Conservation (phyloP, 805 yeast species). For the Cyberlindnera galapagoensis region DNA sequence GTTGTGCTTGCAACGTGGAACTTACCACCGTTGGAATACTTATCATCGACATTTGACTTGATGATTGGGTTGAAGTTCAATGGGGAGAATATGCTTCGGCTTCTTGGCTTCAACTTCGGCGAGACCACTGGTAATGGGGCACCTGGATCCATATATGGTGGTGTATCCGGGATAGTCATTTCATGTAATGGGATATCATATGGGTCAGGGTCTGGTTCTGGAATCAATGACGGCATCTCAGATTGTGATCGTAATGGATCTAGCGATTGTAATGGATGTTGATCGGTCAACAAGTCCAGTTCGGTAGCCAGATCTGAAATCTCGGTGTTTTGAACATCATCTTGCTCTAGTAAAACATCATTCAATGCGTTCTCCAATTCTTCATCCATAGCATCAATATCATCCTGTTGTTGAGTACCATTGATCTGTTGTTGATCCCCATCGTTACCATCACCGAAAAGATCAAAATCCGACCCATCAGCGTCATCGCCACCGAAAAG, state of each 20-base stretch:
- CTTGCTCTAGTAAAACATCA: constrained; percentile 27
- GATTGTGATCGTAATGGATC: too few species aligned
- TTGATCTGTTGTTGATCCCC: constrained; percentile 8
- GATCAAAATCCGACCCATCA: constrained; percentile 23
- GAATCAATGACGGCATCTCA: too few species aligned
- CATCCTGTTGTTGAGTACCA: constrained; percentile 20
- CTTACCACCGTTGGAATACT: constrained; percentile 86
- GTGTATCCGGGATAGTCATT: constrained; percentile 47
- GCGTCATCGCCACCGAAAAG: constrained; percentile 27
- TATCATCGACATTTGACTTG: constrained; percentile 70
- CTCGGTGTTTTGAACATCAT: constrained; percentile 29
- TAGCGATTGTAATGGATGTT: too few species aligned
- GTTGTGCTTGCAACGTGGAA: constrained; percentile 49
- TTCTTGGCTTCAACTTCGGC: constrained; percentile 32
- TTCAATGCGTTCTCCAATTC: constrained; percentile 4
- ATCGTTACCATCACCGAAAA: constrained; percentile 24
- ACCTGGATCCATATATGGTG: constrained; percentile 71
- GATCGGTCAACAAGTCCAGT: too few species aligned
- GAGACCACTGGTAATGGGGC: constrained; percentile 66
- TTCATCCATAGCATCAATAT: constrained; percentile 17
- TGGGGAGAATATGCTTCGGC: constrained; percentile 73
- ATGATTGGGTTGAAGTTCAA: constrained; percentile 75
- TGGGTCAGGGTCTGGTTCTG: too few species aligned
- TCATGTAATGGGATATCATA: constrained; percentile 54
- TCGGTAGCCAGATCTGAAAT: constrained; percentile 32